Base-by-base conservation (phyloP, 1,139 yeast species). In the Taiozyma sp. region DNA sequence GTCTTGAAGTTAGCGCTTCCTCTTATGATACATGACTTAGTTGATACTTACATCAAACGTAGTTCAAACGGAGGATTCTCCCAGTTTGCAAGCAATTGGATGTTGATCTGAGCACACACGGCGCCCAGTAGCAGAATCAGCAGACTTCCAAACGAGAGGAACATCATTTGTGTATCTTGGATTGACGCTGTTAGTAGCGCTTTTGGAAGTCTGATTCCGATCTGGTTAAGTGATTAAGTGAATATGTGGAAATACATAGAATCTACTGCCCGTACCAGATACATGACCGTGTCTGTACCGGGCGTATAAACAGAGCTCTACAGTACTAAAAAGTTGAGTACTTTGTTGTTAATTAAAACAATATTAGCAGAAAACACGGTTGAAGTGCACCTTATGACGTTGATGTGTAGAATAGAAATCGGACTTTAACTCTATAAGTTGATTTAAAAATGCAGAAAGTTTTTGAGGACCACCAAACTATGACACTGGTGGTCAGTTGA, bases 11-110 rank as follows among this genome's bases (percentile, higher is more conserved):
- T 22, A 26, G 14, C 10, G 6, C 19, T 41, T n/a, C n/a, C 6
- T 19, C 21, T 40, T 6, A 11, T 30, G 34, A 10, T 9, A 37
- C 41, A 19, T 37, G 24, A 37, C 14, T 21, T 10, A 6, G 19
- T 32, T 14, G 11, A 21, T n/a, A 67, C 73, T 55, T 56, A 70
- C 69, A 84, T 62, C 44, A 82, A 64, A 53, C 74, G 76, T 42
- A 81, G 66, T 45, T 68, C 68, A 56, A 77, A 78, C 1, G 80
- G 76, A 2, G 77, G 67, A 6, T 63, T 58, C 13, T 58, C 56
- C 75, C 76, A 73, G 43, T 58, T 63, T 6, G 67, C 62, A 9
- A 51, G 55, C 34, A 63, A 42, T 39, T 56, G 61, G 9, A 63
- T 49, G 26, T 50, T 51, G 39, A 59, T 52, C 47, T 59, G 62